Evolutionary conservation across 176 grass and related monocot species (phyloP), one percentile per base, ranked within the genome.

Genomic region (Tuctoria greenei): DNA sequence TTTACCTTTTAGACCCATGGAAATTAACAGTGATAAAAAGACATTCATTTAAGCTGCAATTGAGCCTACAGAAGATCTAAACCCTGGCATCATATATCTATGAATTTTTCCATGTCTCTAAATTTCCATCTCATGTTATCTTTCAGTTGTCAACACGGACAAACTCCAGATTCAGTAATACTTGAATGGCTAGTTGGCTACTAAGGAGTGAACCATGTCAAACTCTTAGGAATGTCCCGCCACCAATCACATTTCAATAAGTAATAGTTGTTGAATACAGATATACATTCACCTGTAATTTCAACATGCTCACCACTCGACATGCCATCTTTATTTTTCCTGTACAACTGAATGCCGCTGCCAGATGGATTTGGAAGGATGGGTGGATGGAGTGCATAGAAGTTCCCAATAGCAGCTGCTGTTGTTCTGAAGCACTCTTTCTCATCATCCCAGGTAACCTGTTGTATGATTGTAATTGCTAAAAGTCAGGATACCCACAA

Each of bases 341-440:
- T 93, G 88, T 93, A 97, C 61, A 86, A 82, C 45, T 75, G 81
- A 92, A 97, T 84, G 31, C 86, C 88, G 55, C 75, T 73, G 17
- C 95, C 91, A 66, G 84, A 84, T 66, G 95, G 95, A 88, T 97
- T 97, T 71, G 95, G 95, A 42, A 97, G 84, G 77, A 97, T 87
- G 34, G 95, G 95, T 74, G 95, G 91, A 89, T 97, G 91, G 61
- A 97, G 73, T n/a, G 91, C 95, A 15, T 97, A 93, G 75, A 97
- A 93, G 28, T 92, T 93, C 25, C 88, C 91, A 64, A 97, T 78
- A 70, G 88, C 88, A 81, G 95, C 91, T 56, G 91, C 87, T 56
- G 82, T 75, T 10, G 79, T 91, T 79, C 90, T 88, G 74, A 97
- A 92, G 66, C 95, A 97, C 56, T 93, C 91, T 81, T 82, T 92